Base-by-base conservation (phyloP, 805 yeast species). In the Debaryomyces prosopidis region DNA sequence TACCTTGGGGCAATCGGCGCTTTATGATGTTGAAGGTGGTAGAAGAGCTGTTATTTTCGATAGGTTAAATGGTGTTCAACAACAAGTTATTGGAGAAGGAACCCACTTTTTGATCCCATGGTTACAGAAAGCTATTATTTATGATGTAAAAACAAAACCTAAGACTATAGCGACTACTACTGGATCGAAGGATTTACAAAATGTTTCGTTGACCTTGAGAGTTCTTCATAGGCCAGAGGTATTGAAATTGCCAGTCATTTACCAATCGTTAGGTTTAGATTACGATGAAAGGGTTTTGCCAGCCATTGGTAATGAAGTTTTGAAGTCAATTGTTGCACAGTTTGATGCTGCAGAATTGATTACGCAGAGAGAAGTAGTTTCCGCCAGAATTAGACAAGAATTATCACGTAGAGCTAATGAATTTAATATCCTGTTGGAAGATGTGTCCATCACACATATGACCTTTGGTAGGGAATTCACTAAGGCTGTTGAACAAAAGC, bases 401-500 rank as follows among this genome's bases (percentile, higher is more conserved):
- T 79, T 94, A 53, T 78, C 87, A 40, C 73, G 75, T 52, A 80
- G 99, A 62, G 96, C 97, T 11, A 66, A 68, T 47, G 97, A 94
- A 69, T 94, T 94, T 74, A 81, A 87, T 69, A 91, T 94, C 62
- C 86, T 79, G 63, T 79, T 94, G 55, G 99, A 94, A 69, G 99
- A 94, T 69, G 99, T 94, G 43, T 88, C 97, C 19, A 94, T 94
- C 55, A 94, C 99, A 12, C 99, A 94, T 70, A 85, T 94, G 89
- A 89, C 97, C 0, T 94, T 94, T 66, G 98, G 99, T 43, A 80
- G 79, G 53, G 99, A 94, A 64, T 94, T 94, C 75, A 94, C 99
- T 44, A 91, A 88, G 69, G 98, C 99, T 28, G 99, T 94, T 48
- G 99, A 94, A 73, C 96, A 89, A 73, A 94, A 94, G 67, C 98